These are phyloP conservation scores for Dictyostelium capitatum DNA, from an alignment of 78 protist genomes.

Conservation along the genomic window DNA sequence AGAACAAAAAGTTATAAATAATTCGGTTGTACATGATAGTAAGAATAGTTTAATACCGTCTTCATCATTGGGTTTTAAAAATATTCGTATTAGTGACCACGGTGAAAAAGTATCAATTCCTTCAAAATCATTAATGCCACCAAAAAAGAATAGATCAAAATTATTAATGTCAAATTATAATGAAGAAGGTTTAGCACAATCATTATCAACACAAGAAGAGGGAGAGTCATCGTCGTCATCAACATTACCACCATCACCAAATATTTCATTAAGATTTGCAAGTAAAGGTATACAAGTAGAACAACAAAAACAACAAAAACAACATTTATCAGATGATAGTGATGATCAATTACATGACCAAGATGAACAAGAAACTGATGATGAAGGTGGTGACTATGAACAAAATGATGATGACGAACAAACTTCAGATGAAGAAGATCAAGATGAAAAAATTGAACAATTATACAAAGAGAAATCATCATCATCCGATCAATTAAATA, in stretches of 20 bases:
- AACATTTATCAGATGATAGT: neutral
- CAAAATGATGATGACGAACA: neutral
- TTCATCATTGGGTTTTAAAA: neutral
- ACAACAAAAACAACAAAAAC: neutral
- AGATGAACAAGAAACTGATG: neutral
- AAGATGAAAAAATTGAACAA: constrained; percentile 25
- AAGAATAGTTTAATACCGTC: constrained; percentile 9
- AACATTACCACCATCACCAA: neutral
- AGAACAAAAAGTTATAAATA: neutral
- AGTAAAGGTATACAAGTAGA: neutral
- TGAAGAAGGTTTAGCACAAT: neutral
- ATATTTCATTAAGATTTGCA: constrained; percentile 45
- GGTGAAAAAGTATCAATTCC: constrained; percentile 1
- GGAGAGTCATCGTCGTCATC: no score
- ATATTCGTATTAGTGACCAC: constrained; percentile 10
- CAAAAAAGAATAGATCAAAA: constrained; percentile 12
- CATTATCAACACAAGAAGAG: neutral
- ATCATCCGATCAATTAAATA: neutral
- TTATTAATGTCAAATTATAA: constrained; percentile 16
- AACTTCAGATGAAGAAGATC: neutral
- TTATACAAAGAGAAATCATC: constrained; percentile 30
- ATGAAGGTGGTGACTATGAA: neutral
- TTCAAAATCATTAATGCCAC: neutral
- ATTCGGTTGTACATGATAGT: neutral
- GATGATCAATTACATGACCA: neutral